Evolutionary conservation across 2,329 filamentous ascomycete species (phyloP), one percentile per base, ranked within the genome.

Genomic region (Phialemonium atrogriseum): DNA sequence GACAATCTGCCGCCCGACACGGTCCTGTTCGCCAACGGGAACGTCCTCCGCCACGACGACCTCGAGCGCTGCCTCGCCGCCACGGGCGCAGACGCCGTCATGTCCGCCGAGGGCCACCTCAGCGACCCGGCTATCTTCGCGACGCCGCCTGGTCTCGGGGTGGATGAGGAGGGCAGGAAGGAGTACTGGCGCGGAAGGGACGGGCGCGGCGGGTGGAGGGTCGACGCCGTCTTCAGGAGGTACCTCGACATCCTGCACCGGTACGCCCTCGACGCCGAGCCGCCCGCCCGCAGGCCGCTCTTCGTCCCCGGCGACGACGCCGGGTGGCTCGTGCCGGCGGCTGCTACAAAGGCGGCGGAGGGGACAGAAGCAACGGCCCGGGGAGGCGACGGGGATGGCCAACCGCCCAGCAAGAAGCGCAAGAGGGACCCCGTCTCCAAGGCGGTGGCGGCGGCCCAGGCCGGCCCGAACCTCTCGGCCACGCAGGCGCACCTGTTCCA

Each of bases 21-120:
- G 7, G 91, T 98, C 15, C 75, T 98, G 3, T 96, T 98, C 52
- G 91, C 91, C 4, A 98, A 98, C 55, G 91, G 91, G 10, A 98
- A 98, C 50, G 80, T 95, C 21, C 62, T 98, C 36, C 81, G 84
- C 52, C 70, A 81, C 36, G 78, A 68, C 1, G 89, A 98, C 52
- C 64, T 98, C 9, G 72, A 80, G 30, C 63, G 62, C 13, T 96
- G 89, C 49, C 62, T 98, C 13, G 73, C 77, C 30, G 84, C 70
- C 5, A 98, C 91, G 1, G 87, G 88, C 1, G 89, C 80, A 2
- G 91, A 98, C 54, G 91, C 73, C 12, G 77, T 98, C 31, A 96
- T 98, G 91, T 89, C 82, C 44, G 91, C 91, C 5, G 91, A 98
- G 58, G 91, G 87, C 0, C 94, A 95, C 51, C 69, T 98, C 1